These are phyloP conservation scores for Xylaria cubensis DNA, from an alignment of 495 filamentous ascomycete species.

Conservation along the genomic window DNA sequence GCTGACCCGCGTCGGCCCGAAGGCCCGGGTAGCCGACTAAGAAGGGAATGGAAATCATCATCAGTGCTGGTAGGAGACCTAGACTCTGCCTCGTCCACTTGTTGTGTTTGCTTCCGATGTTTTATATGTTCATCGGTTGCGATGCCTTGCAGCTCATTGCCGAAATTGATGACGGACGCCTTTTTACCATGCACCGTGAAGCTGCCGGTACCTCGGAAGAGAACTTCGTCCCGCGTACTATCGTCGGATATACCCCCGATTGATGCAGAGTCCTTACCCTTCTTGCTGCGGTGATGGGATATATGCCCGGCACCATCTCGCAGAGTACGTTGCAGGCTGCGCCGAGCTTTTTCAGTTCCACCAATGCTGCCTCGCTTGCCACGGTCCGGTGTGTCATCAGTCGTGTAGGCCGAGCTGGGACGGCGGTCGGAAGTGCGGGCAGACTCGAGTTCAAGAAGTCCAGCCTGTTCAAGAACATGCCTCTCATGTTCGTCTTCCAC, in stretches of 20 bases:
- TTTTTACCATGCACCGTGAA: slow-evolving; percentile 99
- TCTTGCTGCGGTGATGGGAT: slow-evolving; percentile 72
- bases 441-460: slow-evolving; percentile 46
- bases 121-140: slow-evolving; percentile 76
- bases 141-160: slow-evolving; percentile 83
- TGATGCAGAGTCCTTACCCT: slow-evolving; percentile 75
- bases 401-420: slow-evolving; percentile 38
- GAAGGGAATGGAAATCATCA: slow-evolving; percentile 48
- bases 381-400: slow-evolving; percentile 44
- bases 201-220: slow-evolving; percentile 79
- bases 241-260: slow-evolving; percentile 69
- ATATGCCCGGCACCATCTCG: slow-evolving; percentile 75
- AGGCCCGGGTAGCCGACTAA: slow-evolving; percentile 40
- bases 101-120: slow-evolving; percentile 47
- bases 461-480: slow-evolving; percentile 56
- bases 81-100: slow-evolving; percentile 41
- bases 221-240: slow-evolving; percentile 63
- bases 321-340: slow-evolving; percentile 92
- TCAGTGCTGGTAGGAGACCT: slow-evolving; percentile 34
- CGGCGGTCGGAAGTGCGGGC: slow-evolving; percentile 40
- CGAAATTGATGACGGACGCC: slow-evolving; percentile 93
- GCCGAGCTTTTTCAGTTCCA: slow-evolving; percentile 61
- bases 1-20: slow-evolving; percentile 57
- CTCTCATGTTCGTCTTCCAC: slow-evolving; percentile 42
- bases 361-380: slow-evolving; percentile 33